A percentile compares a stretch with the other conserved stretches of the same genome.
These are phyloP conservation scores for Trichoderma gracile DNA, from an alignment of 2,329 filamentous ascomycete species.

Conservation along the genomic window DNA sequence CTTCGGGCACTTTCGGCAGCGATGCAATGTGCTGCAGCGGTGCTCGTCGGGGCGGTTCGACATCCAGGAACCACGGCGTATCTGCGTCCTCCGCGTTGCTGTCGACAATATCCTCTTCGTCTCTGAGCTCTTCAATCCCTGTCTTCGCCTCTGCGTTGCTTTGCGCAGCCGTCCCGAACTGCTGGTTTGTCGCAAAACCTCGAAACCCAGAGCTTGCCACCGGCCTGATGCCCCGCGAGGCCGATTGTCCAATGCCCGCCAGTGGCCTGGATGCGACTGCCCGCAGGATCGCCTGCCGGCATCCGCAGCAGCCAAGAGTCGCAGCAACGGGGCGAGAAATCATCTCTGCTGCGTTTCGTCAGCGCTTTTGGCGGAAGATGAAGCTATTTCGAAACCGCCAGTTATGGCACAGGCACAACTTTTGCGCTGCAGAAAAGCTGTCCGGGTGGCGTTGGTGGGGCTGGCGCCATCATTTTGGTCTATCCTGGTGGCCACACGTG, in stretches of 20 bases:
- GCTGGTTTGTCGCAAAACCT: conserved; percentile 31
- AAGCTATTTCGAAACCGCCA: conserved; percentile 15
- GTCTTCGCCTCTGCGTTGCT: neutral
- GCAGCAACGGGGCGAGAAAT: conserved; percentile 36
- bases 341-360: conserved; percentile 31
- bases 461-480: neutral
- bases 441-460: conserved; percentile 21
- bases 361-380: neutral
- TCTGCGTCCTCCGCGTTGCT: conserved; percentile 41
- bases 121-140: neutral
- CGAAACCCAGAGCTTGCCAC: conserved; percentile 31
- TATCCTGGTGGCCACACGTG: conserved; percentile 23
- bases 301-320: conserved; percentile 37
- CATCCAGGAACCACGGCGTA: conserved; percentile 84
- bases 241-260: conserved; percentile 32
- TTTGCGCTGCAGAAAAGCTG: conserved; percentile 17
- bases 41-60: conserved; percentile 59
- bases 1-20: conserved; percentile 60
- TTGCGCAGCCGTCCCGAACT: neutral
- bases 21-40: conserved; percentile 49
- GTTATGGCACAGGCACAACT: neutral
- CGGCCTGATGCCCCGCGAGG: conserved; percentile 28
- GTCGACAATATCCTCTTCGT: conserved; percentile 25
- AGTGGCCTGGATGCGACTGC: conserved; percentile 34
- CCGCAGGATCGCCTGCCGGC: conserved; percentile 36